Base-by-base conservation (phyloP, 1,139 yeast genomes). In the Wickerhamiella infanticola region DNA sequence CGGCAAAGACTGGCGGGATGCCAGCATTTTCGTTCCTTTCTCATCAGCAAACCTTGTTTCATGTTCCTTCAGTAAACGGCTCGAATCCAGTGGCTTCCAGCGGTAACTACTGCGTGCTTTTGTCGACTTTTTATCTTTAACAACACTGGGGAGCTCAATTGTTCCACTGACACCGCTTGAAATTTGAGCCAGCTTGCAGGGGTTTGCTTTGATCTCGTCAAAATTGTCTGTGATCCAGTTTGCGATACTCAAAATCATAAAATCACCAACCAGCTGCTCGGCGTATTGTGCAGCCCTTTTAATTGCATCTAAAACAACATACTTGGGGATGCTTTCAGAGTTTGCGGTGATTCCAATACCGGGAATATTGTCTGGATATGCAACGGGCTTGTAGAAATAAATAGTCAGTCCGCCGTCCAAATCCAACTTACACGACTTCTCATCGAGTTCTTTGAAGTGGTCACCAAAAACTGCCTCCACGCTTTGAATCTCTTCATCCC, bases 401-500 rank as follows among this genome's bases (percentile, higher is more conserved):
- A 56, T 41, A 4, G 39, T 35, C 3, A 57, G 26, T 1, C 45
- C 44, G n/a, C 44, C 39, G 2, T 40, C 37, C 1, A 50, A 43
- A 2, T 24, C 42, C 29, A 54, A 31, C 18, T 45, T 47, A 43
- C 56, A 51, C 3, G 43, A 35, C 4, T 41, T 47, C 2, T 43
- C 40, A 13, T 45, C 51, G 2, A 45, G 33, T 7, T 24, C 37
- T 5, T 40, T 35, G 23, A 43, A 36, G 52, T 40, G 40, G 9
- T 47, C 52, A 4, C 68, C 75, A 51, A 75, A 75, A 41, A 83
- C 75, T 36, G 77, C 68, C 37, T 66, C 62, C 46, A 88, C 62
- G 40, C 85, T 78, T 48, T 79, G 83, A n/a, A 81, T 56, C 59
- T 88, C 97, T 57, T 82, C 81, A 2, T 66, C 60, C 96, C 96